Evolutionary conservation across 306 rosid species (phyloP), one percentile per base, ranked within the genome.

Genomic region (Citrullus colocynthis): DNA sequence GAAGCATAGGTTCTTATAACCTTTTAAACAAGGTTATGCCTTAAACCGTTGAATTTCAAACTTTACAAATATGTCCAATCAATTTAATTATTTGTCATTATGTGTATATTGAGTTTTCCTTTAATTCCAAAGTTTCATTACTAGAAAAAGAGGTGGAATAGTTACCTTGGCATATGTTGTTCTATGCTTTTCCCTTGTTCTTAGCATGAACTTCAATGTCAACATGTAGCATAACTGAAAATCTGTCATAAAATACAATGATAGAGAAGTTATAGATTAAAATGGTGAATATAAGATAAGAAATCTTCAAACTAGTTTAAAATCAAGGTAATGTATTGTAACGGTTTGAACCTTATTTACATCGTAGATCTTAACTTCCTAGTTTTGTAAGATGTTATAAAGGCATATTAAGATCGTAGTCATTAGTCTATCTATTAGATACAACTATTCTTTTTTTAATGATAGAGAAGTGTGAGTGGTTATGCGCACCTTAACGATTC

Each of bases 201-300:
- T 90, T 91, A 56, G 97, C 92, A 49, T 92, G 93, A 77, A 93
- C 88, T n/a, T 91, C 97, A 59, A 59, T 59, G 36, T 32, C 24
- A 59, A 59, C 36, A 59, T 59, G 77, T 88, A 88, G 61, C 6
- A 28, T 28, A 24, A 2, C 0, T 21, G 2, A 60, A 28, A 88
- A 97, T 2, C 93, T 93, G 45, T 91, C 98, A 12, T 96, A 93
- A 39, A 93, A 93, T 24, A 97, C 93, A 66, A 91, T 91, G 4
- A 97, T 91, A 1, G 90, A 92, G 37, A 90, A 91, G 10, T 91
- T 93, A 37, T 93, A 96, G 3, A 54, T 58, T 58, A 9, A 57
- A 37, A 6, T 5, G 9, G 36, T 32, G 36, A 32, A 32, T 32
- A 32, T 32, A 32, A 1, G 4, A 32, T 32, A 32, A 32, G 36